Conservation (phyloP, 768 basidiomycete genomes). For the Suillus discolor region DNA sequence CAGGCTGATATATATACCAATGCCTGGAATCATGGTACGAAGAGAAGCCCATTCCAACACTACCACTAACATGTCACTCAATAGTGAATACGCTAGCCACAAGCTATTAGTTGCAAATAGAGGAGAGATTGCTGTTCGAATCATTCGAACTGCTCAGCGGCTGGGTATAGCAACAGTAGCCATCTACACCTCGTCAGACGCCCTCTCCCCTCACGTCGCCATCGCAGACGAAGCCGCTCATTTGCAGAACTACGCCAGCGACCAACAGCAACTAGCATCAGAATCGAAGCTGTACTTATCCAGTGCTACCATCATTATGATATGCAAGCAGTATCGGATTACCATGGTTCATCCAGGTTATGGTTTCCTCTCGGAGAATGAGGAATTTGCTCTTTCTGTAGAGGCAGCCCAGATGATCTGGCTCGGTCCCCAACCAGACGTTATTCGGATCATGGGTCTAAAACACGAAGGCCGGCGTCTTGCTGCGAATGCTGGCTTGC, state of each 20-base stretch:
- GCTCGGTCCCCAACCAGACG: conserved; percentile 55
- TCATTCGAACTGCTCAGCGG: conserved; percentile 56
- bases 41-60: not conserved
- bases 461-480: conserved; percentile 59
- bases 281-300: conserved; percentile 51
- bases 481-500: conserved; percentile 50
- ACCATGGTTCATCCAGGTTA: conserved; percentile 67
- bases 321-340: conserved; percentile 42
- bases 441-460: conserved; percentile 57
- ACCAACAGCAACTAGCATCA: conserved; percentile 19
- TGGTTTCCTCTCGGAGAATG: conserved; percentile 68
- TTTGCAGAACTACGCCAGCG: conserved; percentile 26
- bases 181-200: conserved; percentile 61
- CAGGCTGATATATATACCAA: not conserved
- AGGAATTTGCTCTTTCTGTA: conserved; percentile 51
- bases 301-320: conserved; percentile 38
- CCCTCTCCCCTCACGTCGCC: conserved; percentile 57
- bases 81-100: conserved; percentile 31
- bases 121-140: conserved; percentile 70
- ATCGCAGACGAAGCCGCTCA: conserved; percentile 53
- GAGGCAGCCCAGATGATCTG: conserved; percentile 52
- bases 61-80: conserved; percentile 15
- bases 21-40: not conserved
- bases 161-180: conserved; percentile 57
- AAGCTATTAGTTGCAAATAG: conserved; percentile 70